phyloP scores from a whole-genome alignment of 768 basidiomycete genomes.

The Peribolospora kevripleyi region DNA sequence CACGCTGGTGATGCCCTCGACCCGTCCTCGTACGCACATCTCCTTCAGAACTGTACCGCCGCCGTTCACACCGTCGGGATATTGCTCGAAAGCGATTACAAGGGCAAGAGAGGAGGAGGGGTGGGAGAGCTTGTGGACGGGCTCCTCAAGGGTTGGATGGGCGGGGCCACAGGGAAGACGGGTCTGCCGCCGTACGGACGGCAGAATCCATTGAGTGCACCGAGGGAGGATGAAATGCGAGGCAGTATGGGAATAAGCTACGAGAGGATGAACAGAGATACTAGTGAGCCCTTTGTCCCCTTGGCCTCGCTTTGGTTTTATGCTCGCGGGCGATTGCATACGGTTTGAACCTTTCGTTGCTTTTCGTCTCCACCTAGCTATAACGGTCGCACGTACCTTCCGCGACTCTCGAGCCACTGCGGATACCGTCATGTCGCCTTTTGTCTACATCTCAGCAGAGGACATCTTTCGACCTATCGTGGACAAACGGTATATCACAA shows the following conservation, averaged over 20 bases:
- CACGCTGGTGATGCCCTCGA: slow-evolving; percentile 55
- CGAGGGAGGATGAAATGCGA: slow-evolving; percentile 20
- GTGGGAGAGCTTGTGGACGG: background rate
- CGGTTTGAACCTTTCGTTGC: background rate
- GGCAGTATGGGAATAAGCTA: slow-evolving; percentile 24
- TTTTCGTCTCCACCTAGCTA: slow-evolving; percentile 3
- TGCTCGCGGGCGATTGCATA: background rate
- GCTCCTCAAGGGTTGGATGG: background rate
- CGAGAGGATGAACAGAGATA: slow-evolving; percentile 62
- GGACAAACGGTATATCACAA: slow-evolving; percentile 61
- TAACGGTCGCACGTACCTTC: slow-evolving; percentile 29
- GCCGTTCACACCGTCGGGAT: slow-evolving; percentile 88
- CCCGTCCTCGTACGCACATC: slow-evolving; percentile 42
- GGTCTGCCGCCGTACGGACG: background rate
- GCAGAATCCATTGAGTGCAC: slow-evolving; percentile 33
- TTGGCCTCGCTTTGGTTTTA: background rate
- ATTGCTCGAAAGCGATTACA: slow-evolving; percentile 67
- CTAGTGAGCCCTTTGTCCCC: slow-evolving; percentile 30
- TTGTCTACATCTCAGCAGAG: slow-evolving; percentile 87
- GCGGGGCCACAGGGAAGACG: too few species aligned
- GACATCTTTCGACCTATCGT: slow-evolving; percentile 74
- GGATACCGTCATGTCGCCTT: slow-evolving; percentile 31
- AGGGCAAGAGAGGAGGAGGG: slow-evolving; percentile 26
- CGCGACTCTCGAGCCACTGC: slow-evolving; percentile 13
- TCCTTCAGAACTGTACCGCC: slow-evolving; percentile 42